Evolutionary conservation across 2,329 filamentous ascomycete genomes (phyloP), one percentile per base, ranked within the genome.

Genomic region (Apiospora marii): DNA sequence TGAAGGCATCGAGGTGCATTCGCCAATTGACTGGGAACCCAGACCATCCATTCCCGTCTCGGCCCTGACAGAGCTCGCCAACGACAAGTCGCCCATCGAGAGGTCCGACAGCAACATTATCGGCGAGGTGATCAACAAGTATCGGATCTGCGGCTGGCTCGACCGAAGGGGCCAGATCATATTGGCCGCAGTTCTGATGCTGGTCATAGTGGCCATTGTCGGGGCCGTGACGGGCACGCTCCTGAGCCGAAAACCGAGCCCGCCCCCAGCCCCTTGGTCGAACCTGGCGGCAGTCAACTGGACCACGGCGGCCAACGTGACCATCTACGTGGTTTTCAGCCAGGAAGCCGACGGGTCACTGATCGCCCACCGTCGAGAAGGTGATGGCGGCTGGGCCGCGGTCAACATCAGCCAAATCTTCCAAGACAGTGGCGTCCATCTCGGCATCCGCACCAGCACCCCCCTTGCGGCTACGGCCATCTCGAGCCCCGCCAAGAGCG

Each of bases 331-430:
- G 27, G 51, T 72, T 46, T 58, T 70, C 51, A 67, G 27, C 6
- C 71, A 72, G 30, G 71, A 70, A 0, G 22, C 53, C 24, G 71
- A 72, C 44, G 37, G 34, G 6, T 72, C 71, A 2, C 37, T 72
- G 53, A 70, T 72, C 19, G 71, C 71, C 5, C 70, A 70, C 37
- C 37, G 34, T 1, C 68, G 48, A 67, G 37, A 70, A 12, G 19
- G 3, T 4, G 8, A 5, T n/a, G 48, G n/a, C 27, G n/a, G 4
- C n/a, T 67, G 51, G 67, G 10, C 24, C 43, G 1, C 7, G 53
- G 71, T 72, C 53, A 72, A 72, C 27, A 72, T 72, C 37, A 72
- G 49, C 30, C 64, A 68, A 16, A 64, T 37, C 37, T 72, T 72
- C 24, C 48, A 53, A 61, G 53, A 70, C 10, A 70, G 19, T 41